These are phyloP conservation scores for Neonectria neomacrospora DNA, from an alignment of 2,329 filamentous ascomycete genomes.

Conservation along the genomic window DNA sequence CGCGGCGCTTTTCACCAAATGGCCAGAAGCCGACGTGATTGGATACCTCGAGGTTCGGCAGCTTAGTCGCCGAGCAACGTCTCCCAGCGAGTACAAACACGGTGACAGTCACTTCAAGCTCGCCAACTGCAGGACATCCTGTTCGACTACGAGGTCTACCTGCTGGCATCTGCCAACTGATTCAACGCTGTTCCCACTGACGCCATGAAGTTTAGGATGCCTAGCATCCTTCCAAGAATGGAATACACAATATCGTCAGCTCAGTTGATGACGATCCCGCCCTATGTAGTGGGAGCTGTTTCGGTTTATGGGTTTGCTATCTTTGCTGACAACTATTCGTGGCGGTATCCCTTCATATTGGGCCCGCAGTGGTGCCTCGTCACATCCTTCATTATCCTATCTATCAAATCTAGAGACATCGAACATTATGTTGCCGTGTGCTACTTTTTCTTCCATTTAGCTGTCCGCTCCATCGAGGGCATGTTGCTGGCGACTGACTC, in stretches of 20 bases:
- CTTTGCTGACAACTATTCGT: conserved; percentile 51
- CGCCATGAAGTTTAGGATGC: conserved; percentile 50
- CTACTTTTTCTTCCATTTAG: no score
- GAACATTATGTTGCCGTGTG: conserved; percentile 53
- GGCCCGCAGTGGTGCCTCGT: conserved; percentile 49
- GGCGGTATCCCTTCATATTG: conserved; percentile 54
- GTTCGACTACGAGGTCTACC: conserved; percentile 59
- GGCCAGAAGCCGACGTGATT: conserved; percentile 54
- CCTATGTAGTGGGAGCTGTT: conserved; percentile 50
- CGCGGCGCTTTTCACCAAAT: conserved; percentile 48
- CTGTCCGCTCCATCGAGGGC: no score
- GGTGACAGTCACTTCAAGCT: conserved; percentile 48
- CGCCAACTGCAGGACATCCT: conserved; percentile 52
- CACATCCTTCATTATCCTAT: conserved; percentile 51
- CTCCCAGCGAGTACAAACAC: conserved; percentile 38
- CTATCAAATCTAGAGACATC: conserved; percentile 51
- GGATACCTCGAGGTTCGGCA: conserved; percentile 54
- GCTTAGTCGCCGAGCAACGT: conserved; percentile 43
- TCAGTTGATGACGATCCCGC: conserved; percentile 50
- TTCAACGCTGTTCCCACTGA: conserved; percentile 53
- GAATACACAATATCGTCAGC: conserved; percentile 51
- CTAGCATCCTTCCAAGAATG: conserved; percentile 54
- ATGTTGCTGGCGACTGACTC: conserved; percentile 19
- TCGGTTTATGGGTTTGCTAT: conserved; percentile 48
- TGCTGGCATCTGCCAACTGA: conserved; percentile 56